Conservation (phyloP, 202 grass and related monocot species). For the Setaria italica region DNA sequence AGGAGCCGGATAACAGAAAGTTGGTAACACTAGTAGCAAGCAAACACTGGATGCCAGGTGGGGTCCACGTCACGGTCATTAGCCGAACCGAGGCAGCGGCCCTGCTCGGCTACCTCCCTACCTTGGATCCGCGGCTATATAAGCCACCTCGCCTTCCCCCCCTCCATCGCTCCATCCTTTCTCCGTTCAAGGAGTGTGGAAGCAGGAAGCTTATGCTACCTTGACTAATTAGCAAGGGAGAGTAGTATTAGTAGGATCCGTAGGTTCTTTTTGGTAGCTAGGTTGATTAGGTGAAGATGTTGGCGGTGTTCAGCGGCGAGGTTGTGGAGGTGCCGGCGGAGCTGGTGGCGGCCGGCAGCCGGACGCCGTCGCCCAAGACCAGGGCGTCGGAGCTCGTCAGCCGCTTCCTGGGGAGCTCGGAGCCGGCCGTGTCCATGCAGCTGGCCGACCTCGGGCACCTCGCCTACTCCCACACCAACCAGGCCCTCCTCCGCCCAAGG, state of each 20-base stretch:
- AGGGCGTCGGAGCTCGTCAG: conserved; percentile 68
- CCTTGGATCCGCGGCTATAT: conserved; percentile 35
- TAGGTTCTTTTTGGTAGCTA: not conserved
- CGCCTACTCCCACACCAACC: conserved; percentile 81
- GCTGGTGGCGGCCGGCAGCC: conserved; percentile 89
- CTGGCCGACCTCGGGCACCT: conserved; percentile 62
- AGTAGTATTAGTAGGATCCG: too few species aligned
- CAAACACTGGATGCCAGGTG: not conserved
- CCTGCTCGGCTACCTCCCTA: not conserved
- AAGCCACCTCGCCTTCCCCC: not conserved
- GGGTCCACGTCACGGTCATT: conserved; percentile 26
- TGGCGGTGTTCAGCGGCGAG: conserved; percentile 92
- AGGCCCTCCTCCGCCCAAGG: conserved; percentile 77
- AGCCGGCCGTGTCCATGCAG: conserved; percentile 67
- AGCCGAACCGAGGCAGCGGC: not conserved
- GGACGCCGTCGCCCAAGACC: conserved; percentile 96
- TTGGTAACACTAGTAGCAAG: not conserved
- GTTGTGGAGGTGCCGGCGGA: conserved; percentile 89
- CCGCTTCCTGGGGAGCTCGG: conserved; percentile 59
- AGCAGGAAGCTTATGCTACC: not conserved
- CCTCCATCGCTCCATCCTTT: not conserved
- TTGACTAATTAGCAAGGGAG: not conserved
- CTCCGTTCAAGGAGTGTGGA: conserved; percentile 20
- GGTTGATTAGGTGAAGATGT: conserved; percentile 44
- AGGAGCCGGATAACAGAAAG: not conserved